Evolutionary conservation across 768 basidiomycete genomes (phyloP).

Genomic region (Lentinula guzmanii): DNA sequence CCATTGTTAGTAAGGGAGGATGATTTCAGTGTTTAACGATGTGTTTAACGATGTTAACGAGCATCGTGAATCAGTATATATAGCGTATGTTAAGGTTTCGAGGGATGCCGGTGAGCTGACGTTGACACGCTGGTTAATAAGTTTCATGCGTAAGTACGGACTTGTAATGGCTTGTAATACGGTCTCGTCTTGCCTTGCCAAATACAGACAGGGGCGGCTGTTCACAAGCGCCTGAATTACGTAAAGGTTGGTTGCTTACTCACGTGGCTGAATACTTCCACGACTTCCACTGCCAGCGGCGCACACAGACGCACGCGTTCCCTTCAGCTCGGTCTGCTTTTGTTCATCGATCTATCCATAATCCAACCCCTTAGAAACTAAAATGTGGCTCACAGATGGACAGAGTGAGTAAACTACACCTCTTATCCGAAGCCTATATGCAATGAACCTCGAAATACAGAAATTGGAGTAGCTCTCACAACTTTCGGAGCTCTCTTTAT

Average conservation of each 20-base stretch:
- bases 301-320: neutral
- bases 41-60: neutral
- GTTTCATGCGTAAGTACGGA: too few species aligned
- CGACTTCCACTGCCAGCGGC: neutral
- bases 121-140: neutral
- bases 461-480: conserved; percentile 95
- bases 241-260: too few species aligned
- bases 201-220: too few species aligned
- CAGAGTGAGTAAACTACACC: neutral
- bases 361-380: neutral
- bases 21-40: neutral
- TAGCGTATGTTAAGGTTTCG: neutral
- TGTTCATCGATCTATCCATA: neutral
- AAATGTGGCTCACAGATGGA: conserved; percentile 5
- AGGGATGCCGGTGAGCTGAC: neutral
- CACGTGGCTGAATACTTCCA: neutral
- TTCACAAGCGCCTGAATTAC: too few species aligned
- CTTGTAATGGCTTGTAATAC: too few species aligned
- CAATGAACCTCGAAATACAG: conserved; percentile 28
- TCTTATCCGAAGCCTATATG: neutral
- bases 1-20: neutral
- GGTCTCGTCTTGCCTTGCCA: too few species aligned
- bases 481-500: conserved; percentile 95
- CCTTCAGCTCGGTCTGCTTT: neutral
- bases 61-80: too few species aligned